Percentiles rank a stretch among this genome's conserved stretches.
Conservation (phyloP, 2,329 filamentous ascomycete genomes). For the Xylariomycetidae sp. region DNA sequence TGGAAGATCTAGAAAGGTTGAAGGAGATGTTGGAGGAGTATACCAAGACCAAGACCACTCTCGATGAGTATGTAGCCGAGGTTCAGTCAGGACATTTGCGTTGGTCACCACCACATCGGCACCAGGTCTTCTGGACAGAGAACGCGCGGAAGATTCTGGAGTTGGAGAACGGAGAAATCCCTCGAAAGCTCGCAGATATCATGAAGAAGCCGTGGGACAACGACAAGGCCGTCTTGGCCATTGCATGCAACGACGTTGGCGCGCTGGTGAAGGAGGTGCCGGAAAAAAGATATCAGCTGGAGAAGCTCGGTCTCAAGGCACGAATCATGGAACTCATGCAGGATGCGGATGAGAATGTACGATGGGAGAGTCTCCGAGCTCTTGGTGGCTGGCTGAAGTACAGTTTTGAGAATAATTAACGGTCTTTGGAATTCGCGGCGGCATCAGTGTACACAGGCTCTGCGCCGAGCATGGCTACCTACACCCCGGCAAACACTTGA, state of each 20-base stretch:
- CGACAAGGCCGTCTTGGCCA: constrained; percentile 83
- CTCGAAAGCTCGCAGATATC: constrained; percentile 80
- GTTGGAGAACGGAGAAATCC: constrained; percentile 71
- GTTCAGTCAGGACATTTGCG: constrained; percentile 80
- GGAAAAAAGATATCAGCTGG: constrained; percentile 73
- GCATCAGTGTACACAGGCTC: too few species aligned
- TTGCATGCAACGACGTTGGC: constrained; percentile 91
- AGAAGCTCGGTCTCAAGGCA: constrained; percentile 79
- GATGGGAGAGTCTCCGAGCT: constrained; percentile 88
- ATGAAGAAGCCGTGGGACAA: constrained; percentile 69
- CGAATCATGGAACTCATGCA: constrained; percentile 93
- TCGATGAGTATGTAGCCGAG: constrained; percentile 88
- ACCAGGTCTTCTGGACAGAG: constrained; percentile 83
- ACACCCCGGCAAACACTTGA: too few species aligned
- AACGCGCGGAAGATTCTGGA: constrained; percentile 86
- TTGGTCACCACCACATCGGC: constrained; percentile 90
- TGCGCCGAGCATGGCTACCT: too few species aligned
- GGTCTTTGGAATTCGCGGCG: too few species aligned
- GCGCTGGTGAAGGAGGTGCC: constrained; percentile 83
- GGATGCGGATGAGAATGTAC: constrained; percentile 79
- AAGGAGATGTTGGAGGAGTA: constrained; percentile 63
- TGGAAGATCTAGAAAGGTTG: constrained; percentile 57
- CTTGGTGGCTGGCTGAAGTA: constrained; percentile 65
- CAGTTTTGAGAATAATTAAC: constrained; percentile 46
- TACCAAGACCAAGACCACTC: constrained; percentile 67